Conservation (phyloP, 371 early-diverging fungal genomes). For the Choanephora cucurbitarum region DNA sequence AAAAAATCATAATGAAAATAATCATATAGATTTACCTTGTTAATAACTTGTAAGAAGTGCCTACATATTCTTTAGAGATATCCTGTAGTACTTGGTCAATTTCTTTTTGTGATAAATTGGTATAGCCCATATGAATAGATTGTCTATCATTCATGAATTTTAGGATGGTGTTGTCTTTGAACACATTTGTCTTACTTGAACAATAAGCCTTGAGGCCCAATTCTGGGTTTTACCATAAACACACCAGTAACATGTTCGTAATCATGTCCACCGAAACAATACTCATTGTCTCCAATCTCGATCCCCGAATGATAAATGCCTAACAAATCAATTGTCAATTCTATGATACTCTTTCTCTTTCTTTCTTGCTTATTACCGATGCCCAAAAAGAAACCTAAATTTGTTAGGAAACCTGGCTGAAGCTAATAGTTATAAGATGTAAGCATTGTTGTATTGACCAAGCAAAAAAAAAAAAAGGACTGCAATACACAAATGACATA, state of each 20-base stretch:
- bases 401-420: conserved; percentile 55
- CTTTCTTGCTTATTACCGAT: conserved; percentile 39
- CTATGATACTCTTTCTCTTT: too few relatives aligned
- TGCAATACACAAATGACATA: too few relatives aligned
- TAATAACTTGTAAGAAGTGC: conserved; percentile 59
- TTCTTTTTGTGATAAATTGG: conserved; percentile 45
- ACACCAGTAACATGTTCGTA: conserved; percentile 63
- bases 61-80: conserved; percentile 57
- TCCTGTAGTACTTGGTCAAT: conserved; percentile 50
- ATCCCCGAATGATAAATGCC: conserved; percentile 70
- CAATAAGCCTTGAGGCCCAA: conserved; percentile 59
- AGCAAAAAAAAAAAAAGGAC: conserved; percentile 9
- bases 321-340: too few relatives aligned
- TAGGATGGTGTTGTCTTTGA: neutral
- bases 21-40: conserved; percentile 50
- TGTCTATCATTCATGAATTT: conserved; percentile 37
- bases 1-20: neutral
- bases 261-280: conserved; percentile 68
- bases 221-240: conserved; percentile 58
- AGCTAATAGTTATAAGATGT: conserved; percentile 33
- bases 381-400: conserved; percentile 59
- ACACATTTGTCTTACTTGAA: conserved; percentile 51
- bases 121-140: conserved; percentile 60
- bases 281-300: conserved; percentile 63
- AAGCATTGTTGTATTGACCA: conserved; percentile 8